phyloP scores from a whole-genome alignment of 2,329 filamentous ascomycete genomes.

The Aspergillus japonicus region DNA sequence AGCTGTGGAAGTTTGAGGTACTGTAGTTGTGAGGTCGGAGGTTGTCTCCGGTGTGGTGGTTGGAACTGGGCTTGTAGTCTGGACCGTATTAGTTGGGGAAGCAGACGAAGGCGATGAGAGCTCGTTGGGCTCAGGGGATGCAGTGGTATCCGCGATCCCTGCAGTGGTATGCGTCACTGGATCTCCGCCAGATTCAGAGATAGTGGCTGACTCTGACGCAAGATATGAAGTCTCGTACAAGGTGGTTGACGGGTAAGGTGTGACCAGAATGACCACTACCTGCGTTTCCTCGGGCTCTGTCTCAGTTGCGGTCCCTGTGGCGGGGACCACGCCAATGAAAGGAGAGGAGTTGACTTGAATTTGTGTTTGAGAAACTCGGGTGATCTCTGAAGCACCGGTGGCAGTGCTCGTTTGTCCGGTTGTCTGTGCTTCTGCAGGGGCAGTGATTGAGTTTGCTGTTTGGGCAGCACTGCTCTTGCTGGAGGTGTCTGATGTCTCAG shows the following conservation, averaged over 20 bases:
- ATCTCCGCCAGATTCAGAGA: background rate
- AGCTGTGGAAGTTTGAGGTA: background rate
- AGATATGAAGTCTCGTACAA: background rate
- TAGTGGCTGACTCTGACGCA: background rate
- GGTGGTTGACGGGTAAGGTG: conserved; percentile 2
- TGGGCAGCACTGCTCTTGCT: background rate
- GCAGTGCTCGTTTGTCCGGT: background rate
- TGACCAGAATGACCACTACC: conserved; percentile 7
- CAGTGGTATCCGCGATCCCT: background rate
- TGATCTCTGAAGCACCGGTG: background rate
- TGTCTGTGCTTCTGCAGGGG: background rate
- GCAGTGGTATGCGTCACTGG: background rate
- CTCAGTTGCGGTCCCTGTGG: background rate
- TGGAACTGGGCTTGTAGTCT: background rate
- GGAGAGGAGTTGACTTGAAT: background rate
- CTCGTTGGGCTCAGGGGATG: background rate
- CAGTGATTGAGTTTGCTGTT: background rate
- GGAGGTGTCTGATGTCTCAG: background rate
- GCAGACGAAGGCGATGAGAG: background rate
- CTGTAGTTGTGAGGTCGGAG: background rate
- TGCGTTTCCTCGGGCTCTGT: background rate
- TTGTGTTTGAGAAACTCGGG: background rate
- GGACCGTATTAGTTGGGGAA: background rate
- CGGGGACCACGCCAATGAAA: background rate
- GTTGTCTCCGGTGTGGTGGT: background rate